Percentiles rank a stretch among this genome's conserved stretches.
phyloP scores from a whole-genome alignment of 2,329 filamentous ascomycete genomes.

The Immersiporthe knoxdaviesiana region DNA sequence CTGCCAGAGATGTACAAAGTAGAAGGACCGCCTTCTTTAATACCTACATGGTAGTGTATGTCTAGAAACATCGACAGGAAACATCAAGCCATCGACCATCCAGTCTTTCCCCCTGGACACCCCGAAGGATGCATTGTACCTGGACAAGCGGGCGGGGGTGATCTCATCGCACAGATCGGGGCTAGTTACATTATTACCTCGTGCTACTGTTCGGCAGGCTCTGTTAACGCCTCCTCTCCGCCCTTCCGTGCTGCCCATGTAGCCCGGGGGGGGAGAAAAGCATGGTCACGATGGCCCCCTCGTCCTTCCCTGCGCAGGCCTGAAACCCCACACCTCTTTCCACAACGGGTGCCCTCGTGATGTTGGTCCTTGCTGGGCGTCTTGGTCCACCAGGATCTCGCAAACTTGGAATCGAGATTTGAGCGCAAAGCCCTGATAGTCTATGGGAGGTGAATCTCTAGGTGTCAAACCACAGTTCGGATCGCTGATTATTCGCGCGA shows the following conservation, averaged over 20 bases:
- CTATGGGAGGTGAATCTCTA: neutral
- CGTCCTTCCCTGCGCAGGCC: slow-evolving; percentile 4
- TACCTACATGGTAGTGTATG: too few relatives aligned
- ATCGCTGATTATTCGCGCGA: neutral
- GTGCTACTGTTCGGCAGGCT: neutral
- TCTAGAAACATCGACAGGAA: neutral
- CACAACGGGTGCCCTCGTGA: slow-evolving; percentile 18
- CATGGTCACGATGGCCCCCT: slow-evolving; percentile 22
- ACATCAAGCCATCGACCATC: neutral
- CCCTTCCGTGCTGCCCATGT: neutral
- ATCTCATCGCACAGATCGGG: slow-evolving; percentile 11
- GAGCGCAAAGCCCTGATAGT: neutral
- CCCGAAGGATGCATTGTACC: neutral
- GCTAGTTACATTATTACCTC: too few relatives aligned
- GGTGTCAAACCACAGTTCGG: neutral
- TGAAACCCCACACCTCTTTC: slow-evolving; percentile 18
- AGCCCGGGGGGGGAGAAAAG: neutral
- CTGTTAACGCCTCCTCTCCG: neutral
- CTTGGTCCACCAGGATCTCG: neutral
- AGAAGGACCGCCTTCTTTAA: too few relatives aligned
- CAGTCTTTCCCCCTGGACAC: neutral
- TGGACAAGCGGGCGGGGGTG: neutral
- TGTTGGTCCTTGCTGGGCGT: neutral
- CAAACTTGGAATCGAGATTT: neutral
- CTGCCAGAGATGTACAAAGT: too few relatives aligned